Base-by-base conservation (phyloP, 2,329 filamentous ascomycete species). In the Pestalotiopsis sp. region DNA sequence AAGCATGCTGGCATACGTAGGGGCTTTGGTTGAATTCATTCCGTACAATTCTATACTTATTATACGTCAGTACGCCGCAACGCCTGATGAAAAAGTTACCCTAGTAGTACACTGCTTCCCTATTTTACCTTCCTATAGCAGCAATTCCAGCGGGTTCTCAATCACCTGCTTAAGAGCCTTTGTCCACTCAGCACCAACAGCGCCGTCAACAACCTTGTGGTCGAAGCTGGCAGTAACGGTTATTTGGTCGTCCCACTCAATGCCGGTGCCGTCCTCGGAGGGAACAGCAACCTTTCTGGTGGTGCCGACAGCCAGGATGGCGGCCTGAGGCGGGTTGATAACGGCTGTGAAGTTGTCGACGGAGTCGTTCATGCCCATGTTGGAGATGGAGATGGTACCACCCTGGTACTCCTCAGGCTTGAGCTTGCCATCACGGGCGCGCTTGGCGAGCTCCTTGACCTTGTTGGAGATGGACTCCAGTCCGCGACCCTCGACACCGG, bases 371-470 rank as follows among this genome's bases (percentile, higher is more conserved):
- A 99, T 99, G 83, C 96, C 96, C 96, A 99, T 97, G 90, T 99
- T 99, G 85, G 93, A 97, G 84, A 99, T 98, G 82, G 95, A 98
- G 85, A 99, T 97, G 81, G 94, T 97, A 81, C 96, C 96, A 68
- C 96, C 96, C 88, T 98, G 95, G 90, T 97, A 99, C 85, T 99
- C 95, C 83, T 99, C 95, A 62, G 96, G 96, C 92, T 98, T 98
- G 77, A 99, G 92, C 91, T 98, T 99, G 85, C 93, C 93, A 76
- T 98, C 96, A 71, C 94, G 91, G 71, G 96, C 96, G 81, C 94
- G 93, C 90, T 97, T 97, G 80, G 95, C 95, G 67, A 99, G 93
- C 79, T 97, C 94, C 88, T 98, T 98, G 85, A 99, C 92, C 81
- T 93, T 88, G 77, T 87, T 83, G 67, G 94, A 97, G 84, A 99